phyloP scores from a whole-genome alignment of 805 yeast genomes.

The Lachancea kluyveri region DNA sequence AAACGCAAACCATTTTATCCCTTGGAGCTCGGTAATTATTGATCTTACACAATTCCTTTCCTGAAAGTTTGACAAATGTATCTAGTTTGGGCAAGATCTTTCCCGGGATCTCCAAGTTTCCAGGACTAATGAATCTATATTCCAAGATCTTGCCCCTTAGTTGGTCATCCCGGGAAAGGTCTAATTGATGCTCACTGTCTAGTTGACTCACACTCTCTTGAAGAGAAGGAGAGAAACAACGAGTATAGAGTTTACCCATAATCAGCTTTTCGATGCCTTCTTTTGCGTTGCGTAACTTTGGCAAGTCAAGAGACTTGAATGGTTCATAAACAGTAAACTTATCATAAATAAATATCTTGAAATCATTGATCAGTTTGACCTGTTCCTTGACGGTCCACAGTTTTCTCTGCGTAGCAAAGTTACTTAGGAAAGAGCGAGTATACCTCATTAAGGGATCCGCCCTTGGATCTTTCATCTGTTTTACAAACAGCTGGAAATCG shows the following conservation, averaged over 20 bases:
- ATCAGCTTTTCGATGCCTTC: slow-evolving; percentile 92
- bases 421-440: slow-evolving; percentile 73
- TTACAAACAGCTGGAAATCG: slow-evolving; percentile 78
- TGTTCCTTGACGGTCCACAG: slow-evolving; percentile 76
- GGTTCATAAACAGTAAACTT: slow-evolving; percentile 64
- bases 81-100: slow-evolving; percentile 41
- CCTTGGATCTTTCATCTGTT: slow-evolving; percentile 59
- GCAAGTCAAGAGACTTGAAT: slow-evolving; percentile 57
- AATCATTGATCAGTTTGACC: slow-evolving; percentile 67
- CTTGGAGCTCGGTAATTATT: slow-evolving; percentile 87
- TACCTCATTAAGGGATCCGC: slow-evolving; percentile 90
- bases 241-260: slow-evolving; percentile 76
- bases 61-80: slow-evolving; percentile 59
- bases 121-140: slow-evolving; percentile 65
- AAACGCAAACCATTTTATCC: slow-evolving; percentile 84
- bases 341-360: slow-evolving; percentile 61
- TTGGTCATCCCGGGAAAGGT: slow-evolving; percentile 51
- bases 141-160: slow-evolving; percentile 49
- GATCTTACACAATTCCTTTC: slow-evolving; percentile 68
- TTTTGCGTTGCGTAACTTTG: slow-evolving; percentile 61
- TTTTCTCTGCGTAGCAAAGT: slow-evolving; percentile 51
- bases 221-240: slow-evolving; percentile 69
- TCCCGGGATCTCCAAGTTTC: slow-evolving; percentile 70
- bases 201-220: slow-evolving; percentile 33
- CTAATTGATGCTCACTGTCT: slow-evolving; percentile 54